Base-by-base conservation (phyloP, 2,329 filamentous ascomycete species). In the Aspergillus brunneoviolaceus region DNA sequence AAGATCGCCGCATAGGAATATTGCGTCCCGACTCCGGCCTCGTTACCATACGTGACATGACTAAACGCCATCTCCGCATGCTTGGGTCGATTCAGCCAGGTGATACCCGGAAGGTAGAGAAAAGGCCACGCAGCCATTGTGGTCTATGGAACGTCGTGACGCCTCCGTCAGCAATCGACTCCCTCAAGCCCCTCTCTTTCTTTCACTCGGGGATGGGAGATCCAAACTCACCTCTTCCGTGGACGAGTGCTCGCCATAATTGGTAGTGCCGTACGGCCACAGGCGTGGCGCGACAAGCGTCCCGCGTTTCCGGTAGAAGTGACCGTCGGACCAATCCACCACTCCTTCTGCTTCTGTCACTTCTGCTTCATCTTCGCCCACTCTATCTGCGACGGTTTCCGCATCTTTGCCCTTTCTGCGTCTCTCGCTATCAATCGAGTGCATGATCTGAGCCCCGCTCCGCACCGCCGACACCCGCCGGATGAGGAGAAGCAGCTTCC, bases 1-100 rank as follows among this genome's bases (percentile, higher is more conserved):
- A 73, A 25, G 1, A 72, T 69, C 0, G 69, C 66, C 21, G 64
- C 67, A 35, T 29, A 63, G 1, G 67, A 72, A 45, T 71, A 72
- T 1, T 54, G 6, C 2, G 52, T 58, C 1, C n/a, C 53, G 6
- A 66, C 27, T 0, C 51, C 31, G 11, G 65, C 10, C 14, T 72
- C 33, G 14, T 73, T 71, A 2, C 70, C 69, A 47, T 70, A 69
- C 6, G 53, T 51, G 2, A 71, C 3, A 29, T 68, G 52, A 9
- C 51, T 57, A 6, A 71, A 61, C 1, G 67, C 69, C 60, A 60
- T 57, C 49, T 71, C 55, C 21, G 35, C 2, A 19, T 72, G 60
- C 23, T 57, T 66, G 12, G 62, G 64, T 3, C 58, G 39, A 2
- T 59, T 62, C 16, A 72, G 55, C 70, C 69, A 72, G 11, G 59